phyloP scores from a whole-genome alignment of 73 alveolate genomes.

The Paramecium bursaria region DNA sequence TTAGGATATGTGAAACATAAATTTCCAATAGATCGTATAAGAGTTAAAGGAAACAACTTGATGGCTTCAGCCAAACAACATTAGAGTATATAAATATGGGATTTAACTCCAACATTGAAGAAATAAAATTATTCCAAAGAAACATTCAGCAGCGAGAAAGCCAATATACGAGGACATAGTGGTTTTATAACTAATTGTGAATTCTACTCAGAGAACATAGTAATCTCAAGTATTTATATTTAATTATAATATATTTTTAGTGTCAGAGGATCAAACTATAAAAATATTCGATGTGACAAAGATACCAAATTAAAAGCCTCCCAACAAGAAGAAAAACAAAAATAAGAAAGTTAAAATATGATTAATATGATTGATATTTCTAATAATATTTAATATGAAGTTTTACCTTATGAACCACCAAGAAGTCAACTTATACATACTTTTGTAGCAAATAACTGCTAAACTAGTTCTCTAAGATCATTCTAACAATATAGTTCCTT shows the following conservation, averaged over 20 bases:
- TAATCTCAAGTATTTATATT: slow-evolving; percentile 13
- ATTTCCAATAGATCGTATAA: slow-evolving; percentile 1
- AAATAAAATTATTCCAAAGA: not conserved
- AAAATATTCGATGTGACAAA: slow-evolving; percentile 14
- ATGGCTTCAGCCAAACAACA: slow-evolving; percentile 14
- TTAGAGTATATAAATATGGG: slow-evolving; percentile 18
- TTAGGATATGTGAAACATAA: slow-evolving; percentile 35
- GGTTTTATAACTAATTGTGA: slow-evolving; percentile 12
- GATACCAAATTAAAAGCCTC: slow-evolving; percentile 17
- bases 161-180: slow-evolving; percentile 54
- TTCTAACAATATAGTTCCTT: no score
- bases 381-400: no score
- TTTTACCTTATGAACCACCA: no score
- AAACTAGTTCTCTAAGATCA: no score
- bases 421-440: no score
- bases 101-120: not conserved
- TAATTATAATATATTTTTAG: not conserved
- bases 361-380: no score
- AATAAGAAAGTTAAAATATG: no score
- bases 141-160: slow-evolving; percentile 26
- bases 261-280: slow-evolving; percentile 36
- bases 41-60: not conserved
- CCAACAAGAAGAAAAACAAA: slow-evolving; percentile 50
- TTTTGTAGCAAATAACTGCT: no score
- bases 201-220: not conserved